phyloP scores from a whole-genome alignment of 768 basidiomycete genomes.

The Tylopilus felleus region DNA sequence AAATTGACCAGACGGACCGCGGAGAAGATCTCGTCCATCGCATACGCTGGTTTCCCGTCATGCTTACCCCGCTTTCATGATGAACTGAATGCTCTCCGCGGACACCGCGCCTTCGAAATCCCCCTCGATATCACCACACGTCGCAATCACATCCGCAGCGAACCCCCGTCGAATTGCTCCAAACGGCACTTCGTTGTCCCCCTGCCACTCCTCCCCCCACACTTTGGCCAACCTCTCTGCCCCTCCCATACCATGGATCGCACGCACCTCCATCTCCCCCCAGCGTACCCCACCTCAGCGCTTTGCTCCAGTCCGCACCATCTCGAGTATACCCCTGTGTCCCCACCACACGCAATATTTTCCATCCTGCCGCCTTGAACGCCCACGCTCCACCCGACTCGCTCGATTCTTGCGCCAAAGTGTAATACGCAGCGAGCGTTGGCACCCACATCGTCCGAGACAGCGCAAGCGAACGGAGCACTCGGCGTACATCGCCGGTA shows the following conservation, averaged over 20 bases:
- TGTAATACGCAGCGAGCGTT: neutral
- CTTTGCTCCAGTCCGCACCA: neutral
- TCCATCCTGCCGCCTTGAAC: neutral
- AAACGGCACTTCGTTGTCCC: constrained; percentile 45
- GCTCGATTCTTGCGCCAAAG: neutral
- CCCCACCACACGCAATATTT: neutral
- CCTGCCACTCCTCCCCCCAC: constrained; percentile 29
- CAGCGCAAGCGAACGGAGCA: neutral
- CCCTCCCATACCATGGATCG: constrained; percentile 47
- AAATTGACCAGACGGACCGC: neutral
- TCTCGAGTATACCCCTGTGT: neutral
- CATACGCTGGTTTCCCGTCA: constrained; percentile 26
- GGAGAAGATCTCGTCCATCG: neutral
- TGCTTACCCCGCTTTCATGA: constrained; percentile 57
- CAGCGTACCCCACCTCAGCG: neutral
- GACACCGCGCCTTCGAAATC: constrained; percentile 46
- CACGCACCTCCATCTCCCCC: constrained; percentile 54
- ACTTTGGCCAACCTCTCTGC: constrained; percentile 14
- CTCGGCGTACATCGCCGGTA: neutral
- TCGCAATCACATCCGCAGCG: constrained; percentile 49
- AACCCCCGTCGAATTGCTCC: constrained; percentile 53
- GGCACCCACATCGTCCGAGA: neutral
- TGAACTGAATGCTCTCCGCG: constrained; percentile 32
- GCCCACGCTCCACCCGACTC: neutral
- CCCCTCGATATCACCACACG: constrained; percentile 33